A percentile compares a stretch with the other conserved stretches of the same genome.
These are phyloP conservation scores for Acanthamoeba rhysodes DNA, from an alignment of 208 protist species.

Conservation along the genomic window DNA sequence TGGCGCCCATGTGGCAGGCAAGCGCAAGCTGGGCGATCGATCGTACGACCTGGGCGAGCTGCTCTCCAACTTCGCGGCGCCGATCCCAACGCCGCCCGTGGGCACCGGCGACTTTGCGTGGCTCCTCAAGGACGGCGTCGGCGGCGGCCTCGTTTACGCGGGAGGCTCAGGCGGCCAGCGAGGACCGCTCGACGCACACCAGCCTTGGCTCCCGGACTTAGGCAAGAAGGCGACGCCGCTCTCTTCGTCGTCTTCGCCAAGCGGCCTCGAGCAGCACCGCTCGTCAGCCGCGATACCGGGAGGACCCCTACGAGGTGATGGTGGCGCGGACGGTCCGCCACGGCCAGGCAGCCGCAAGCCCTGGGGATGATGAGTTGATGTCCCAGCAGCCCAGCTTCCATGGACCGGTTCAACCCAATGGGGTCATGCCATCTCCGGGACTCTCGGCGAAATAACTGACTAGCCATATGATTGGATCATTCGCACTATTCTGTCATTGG, in stretches of 20 bases:
- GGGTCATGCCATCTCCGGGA: neutral
- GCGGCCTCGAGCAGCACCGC: neutral
- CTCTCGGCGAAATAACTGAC: neutral
- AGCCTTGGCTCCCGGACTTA: neutral
- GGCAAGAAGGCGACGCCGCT: neutral
- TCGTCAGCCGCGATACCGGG: no score
- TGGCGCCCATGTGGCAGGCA: neutral
- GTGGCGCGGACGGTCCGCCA: no score
- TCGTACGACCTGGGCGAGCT: conserved; percentile 43
- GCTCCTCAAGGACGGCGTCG: conserved; percentile 42
- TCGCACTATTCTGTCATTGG: neutral
- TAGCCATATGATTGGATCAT: neutral
- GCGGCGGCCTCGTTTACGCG: conserved; percentile 17
- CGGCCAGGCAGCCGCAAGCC: neutral
- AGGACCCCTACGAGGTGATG: no score
- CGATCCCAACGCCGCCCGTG: neutral
- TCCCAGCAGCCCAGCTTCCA: no score
- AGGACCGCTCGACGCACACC: neutral
- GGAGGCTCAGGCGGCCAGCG: neutral
- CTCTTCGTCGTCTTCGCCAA: neutral
- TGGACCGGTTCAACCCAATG: neutral
- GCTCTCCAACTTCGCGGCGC: conserved; percentile 64
- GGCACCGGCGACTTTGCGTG: conserved; percentile 42
- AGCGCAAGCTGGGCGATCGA: conserved; percentile 20
- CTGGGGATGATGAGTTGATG: neutral